A percentile compares a stretch with the other conserved stretches of the same genome.
Conservation (phyloP, 306 rosid genomes). For the Cajanus cajan region DNA sequence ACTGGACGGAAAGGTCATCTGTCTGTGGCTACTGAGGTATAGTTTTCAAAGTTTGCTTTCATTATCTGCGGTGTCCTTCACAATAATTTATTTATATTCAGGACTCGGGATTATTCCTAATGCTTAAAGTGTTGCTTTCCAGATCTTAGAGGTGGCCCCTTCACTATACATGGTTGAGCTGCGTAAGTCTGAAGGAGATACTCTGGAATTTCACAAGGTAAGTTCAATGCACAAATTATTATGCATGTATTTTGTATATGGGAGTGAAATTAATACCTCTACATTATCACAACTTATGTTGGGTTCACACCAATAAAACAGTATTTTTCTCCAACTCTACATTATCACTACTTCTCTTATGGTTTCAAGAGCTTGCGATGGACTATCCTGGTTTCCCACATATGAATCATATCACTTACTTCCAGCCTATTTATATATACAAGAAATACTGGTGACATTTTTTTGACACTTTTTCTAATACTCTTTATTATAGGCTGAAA, state of each 20-base stretch:
- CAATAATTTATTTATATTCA: background rate
- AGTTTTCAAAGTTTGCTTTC: slow-evolving; percentile 1
- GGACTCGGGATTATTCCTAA: slow-evolving; percentile 10
- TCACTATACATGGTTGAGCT: slow-evolving; percentile 89
- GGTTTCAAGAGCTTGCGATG: too few relatives aligned
- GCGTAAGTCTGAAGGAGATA: slow-evolving; percentile 88
- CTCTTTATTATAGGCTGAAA: too few relatives aligned
- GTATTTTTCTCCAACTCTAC: background rate
- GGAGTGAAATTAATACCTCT: background rate
- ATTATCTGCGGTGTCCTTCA: background rate
- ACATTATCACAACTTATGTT: background rate
- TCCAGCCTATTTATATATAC: too few relatives aligned
- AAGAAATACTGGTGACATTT: too few relatives aligned
- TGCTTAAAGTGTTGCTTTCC: slow-evolving; percentile 21
- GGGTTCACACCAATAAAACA: background rate
- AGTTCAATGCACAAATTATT: background rate
- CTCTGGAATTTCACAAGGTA: slow-evolving; percentile 91
- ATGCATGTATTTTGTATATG: background rate
- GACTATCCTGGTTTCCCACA: too few relatives aligned
- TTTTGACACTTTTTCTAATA: too few relatives aligned
- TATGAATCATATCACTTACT: too few relatives aligned
- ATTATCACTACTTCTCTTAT: background rate
- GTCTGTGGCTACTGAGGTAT: slow-evolving; percentile 87
- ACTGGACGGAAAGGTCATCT: slow-evolving; percentile 93
- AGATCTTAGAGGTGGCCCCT: slow-evolving; percentile 96